These are phyloP conservation scores for Xerocomus minutiporus DNA, from an alignment of 1,284 basidiomycete genomes.

Conservation along the genomic window DNA sequence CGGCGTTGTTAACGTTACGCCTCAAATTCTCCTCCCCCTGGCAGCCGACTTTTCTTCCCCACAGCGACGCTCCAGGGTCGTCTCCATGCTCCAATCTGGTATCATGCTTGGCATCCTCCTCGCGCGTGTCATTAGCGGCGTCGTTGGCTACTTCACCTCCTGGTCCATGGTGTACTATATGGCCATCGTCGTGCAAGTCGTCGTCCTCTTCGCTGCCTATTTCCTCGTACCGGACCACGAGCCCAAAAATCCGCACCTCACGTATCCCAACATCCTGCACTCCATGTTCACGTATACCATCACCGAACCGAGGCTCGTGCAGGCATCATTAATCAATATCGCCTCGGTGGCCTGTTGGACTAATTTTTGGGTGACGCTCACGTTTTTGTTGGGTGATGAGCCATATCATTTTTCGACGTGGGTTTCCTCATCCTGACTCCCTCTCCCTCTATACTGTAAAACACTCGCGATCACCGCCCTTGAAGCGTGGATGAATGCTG, in stretches of 20 bases:
- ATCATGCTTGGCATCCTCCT: conserved; percentile 67
- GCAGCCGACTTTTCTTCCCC: conserved; percentile 63
- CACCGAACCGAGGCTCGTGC: conserved; percentile 66
- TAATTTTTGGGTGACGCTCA: conserved; percentile 70
- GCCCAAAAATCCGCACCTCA: conserved; percentile 53
- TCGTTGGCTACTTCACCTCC: conserved; percentile 56
- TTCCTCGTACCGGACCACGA: conserved; percentile 65
- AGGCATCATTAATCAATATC: conserved; percentile 55
- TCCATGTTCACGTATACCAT: conserved; percentile 61
- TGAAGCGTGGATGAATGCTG: background rate
- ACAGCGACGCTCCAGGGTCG: conserved; percentile 52
- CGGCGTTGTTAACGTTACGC: conserved; percentile 54
- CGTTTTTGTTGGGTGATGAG: conserved; percentile 61
- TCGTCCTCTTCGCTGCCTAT: conserved; percentile 52
- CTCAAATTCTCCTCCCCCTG: conserved; percentile 59
- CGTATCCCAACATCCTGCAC: conserved; percentile 56
- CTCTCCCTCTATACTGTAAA: background rate
- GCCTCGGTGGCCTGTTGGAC: conserved; percentile 56
- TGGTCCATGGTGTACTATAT: conserved; percentile 68
- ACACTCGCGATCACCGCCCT: background rate
- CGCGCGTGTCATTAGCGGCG: conserved; percentile 61
- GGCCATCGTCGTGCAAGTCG: conserved; percentile 51
- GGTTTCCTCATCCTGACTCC: conserved; percentile 17
- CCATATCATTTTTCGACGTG: conserved; percentile 67
- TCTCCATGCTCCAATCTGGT: conserved; percentile 65